Evolutionary conservation across 768 basidiomycete species (phyloP).

Genomic region (Russula olivacea): DNA sequence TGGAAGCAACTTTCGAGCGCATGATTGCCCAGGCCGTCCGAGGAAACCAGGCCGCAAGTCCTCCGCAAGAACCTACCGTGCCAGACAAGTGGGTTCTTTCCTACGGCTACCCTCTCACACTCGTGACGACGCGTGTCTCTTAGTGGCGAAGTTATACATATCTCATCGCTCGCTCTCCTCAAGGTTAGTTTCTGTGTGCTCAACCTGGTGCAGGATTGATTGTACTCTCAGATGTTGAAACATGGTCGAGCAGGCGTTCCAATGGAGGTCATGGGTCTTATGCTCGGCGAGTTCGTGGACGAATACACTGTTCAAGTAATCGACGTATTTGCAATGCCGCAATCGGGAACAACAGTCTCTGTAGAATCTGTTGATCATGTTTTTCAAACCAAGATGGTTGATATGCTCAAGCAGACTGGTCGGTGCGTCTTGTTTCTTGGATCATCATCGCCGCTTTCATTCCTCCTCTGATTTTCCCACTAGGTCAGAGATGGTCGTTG

Average conservation of each 20-base stretch:
- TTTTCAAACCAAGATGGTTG: slow-evolving; percentile 96
- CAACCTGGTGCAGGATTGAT: slow-evolving; percentile 7
- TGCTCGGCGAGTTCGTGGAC: slow-evolving; percentile 98
- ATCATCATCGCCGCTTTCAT: neutral
- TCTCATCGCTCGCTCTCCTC: slow-evolving; percentile 91
- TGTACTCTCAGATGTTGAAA: slow-evolving; percentile 82
- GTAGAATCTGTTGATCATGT: slow-evolving; percentile 99
- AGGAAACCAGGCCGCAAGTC: slow-evolving; percentile 5
- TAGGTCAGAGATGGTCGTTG: slow-evolving; percentile 96
- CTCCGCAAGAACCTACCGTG: slow-evolving; percentile 44
- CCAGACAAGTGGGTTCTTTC: slow-evolving; percentile 65
- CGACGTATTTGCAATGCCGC: slow-evolving; percentile 99
- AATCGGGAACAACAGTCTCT: slow-evolving; percentile 94
- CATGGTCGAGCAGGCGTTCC: slow-evolving; percentile 98
- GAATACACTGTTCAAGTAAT: slow-evolving; percentile 93
- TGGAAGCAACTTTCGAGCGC: slow-evolving; percentile 32
- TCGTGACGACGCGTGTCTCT: slow-evolving; percentile 17
- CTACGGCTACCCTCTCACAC: slow-evolving; percentile 10
- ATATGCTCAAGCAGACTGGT: slow-evolving; percentile 99
- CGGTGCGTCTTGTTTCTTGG: slow-evolving; percentile 47
- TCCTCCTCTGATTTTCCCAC: neutral
- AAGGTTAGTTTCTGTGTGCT: slow-evolving; percentile 53
- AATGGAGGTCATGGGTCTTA: slow-evolving; percentile 98
- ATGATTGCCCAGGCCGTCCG: slow-evolving; percentile 33
- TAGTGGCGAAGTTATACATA: slow-evolving; percentile 93